A percentile compares a stretch with the other conserved stretches of the same genome.
Evolutionary conservation across 2,329 filamentous ascomycete species (phyloP).

Genomic region (Venturia aucupariae): DNA sequence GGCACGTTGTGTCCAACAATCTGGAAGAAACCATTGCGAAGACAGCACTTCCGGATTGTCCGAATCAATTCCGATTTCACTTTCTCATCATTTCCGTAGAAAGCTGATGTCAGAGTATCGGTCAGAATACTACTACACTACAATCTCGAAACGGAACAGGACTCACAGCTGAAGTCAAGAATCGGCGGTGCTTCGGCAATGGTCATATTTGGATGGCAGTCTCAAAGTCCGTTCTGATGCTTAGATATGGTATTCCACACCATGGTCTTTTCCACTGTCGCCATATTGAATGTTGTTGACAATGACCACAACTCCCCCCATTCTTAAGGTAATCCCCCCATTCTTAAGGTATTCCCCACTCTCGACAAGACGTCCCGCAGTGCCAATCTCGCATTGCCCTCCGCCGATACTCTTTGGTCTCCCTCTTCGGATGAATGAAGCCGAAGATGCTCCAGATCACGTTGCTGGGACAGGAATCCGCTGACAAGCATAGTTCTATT

Average conservation of each 20-base stretch:
- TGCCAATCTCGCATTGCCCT: not conserved
- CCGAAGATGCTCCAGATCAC: too few relatives aligned
- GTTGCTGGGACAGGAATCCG: too few relatives aligned
- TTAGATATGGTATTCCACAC: not conserved
- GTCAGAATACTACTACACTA: not conserved
- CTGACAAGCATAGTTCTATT: too few relatives aligned
- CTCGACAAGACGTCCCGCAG: too few relatives aligned
- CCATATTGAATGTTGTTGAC: not conserved
- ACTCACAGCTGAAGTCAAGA: constrained; percentile 10
- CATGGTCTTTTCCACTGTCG: not conserved
- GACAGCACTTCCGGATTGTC: constrained; percentile 24
- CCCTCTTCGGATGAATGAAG: not conserved
- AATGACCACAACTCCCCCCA: not conserved
- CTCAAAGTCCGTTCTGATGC: too few relatives aligned
- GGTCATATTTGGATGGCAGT: too few relatives aligned
- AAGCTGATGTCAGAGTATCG: constrained; percentile 17
- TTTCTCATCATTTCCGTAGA: constrained; percentile 21
- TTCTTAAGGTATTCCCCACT: not conserved
- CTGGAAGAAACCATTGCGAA: constrained; percentile 37
- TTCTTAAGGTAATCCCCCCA: not conserved
- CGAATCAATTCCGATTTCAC: constrained; percentile 23
- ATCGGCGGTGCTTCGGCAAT: constrained; percentile 13
- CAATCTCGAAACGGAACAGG: too few relatives aligned
- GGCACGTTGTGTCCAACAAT: constrained; percentile 35
- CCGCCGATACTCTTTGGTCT: not conserved